Evolutionary conservation across 2,329 filamentous ascomycete genomes (phyloP).

Genomic region (Hortaea werneckii): DNA sequence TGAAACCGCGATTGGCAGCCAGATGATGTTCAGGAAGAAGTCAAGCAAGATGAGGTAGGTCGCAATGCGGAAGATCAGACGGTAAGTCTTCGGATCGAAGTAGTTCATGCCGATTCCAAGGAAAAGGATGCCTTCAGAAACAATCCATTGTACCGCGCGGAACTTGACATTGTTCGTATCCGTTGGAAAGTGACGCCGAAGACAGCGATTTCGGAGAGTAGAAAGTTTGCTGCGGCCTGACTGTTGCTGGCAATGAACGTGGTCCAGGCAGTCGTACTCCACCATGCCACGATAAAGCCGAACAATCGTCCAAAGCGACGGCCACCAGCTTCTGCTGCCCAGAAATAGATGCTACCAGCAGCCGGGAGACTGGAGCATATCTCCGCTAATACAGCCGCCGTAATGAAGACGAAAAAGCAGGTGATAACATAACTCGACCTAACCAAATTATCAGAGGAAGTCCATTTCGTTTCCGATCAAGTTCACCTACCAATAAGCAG

Average conservation of each 20-base stretch:
- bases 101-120: slow-evolving; percentile 31
- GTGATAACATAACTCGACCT: slow-evolving; percentile 53
- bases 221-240: slow-evolving; percentile 30
- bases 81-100: slow-evolving; percentile 32
- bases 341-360: slow-evolving; percentile 51
- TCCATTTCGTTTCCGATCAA: no score
- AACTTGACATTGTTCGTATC: slow-evolving; percentile 46
- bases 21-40: slow-evolving; percentile 50
- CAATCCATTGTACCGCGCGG: slow-evolving; percentile 52
- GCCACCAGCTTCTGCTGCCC: slow-evolving; percentile 51
- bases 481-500: slow-evolving; percentile 47
- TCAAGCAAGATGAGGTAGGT: slow-evolving; percentile 45
- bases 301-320: slow-evolving; percentile 45
- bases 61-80: slow-evolving; percentile 42
- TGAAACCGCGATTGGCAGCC: slow-evolving; percentile 48
- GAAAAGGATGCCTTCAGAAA: slow-evolving; percentile 36
- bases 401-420: slow-evolving; percentile 51
- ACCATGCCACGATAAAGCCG: slow-evolving; percentile 54
- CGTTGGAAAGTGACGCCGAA: slow-evolving; percentile 47
- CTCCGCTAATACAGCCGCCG: slow-evolving; percentile 50
- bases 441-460: no score
- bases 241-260: slow-evolving; percentile 31
- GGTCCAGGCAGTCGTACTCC: slow-evolving; percentile 54
- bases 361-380: slow-evolving; percentile 50
- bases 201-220: slow-evolving; percentile 43